Conservation (phyloP, 1,139 yeast species). For the Taiozyma onychis region DNA sequence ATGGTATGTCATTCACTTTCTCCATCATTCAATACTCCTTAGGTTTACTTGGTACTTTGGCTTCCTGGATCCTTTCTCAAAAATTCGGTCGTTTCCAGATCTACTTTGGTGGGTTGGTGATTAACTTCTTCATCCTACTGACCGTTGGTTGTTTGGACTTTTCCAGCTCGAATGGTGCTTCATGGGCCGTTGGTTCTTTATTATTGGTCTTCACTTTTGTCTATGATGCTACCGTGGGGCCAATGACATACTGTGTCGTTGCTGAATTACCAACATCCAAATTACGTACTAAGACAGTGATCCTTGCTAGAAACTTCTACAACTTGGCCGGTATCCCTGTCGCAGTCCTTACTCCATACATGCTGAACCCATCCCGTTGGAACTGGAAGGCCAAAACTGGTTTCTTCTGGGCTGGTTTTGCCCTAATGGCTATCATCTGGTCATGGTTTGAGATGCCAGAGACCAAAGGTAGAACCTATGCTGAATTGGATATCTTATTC, state of each 20-base stretch:
- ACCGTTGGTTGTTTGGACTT: constrained; percentile 31
- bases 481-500: constrained; percentile 35
- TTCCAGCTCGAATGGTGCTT: constrained; percentile 14
- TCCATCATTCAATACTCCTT: constrained; percentile 29
- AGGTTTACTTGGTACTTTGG: constrained; percentile 28
- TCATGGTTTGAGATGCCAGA: constrained; percentile 37
- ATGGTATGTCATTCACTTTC: constrained; percentile 26
- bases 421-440: constrained; percentile 34
- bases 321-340: constrained; percentile 30
- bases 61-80: constrained; percentile 26
- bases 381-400: constrained; percentile 38
- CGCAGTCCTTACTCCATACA: constrained; percentile 34
- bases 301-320: constrained; percentile 31
- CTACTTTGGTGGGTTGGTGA: constrained; percentile 28
- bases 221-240: constrained; percentile 28
- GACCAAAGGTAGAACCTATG: constrained; percentile 37
- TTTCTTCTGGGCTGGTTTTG: constrained; percentile 20
- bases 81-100: constrained; percentile 28
- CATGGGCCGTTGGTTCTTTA: constrained; percentile 25
- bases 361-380: constrained; percentile 42
- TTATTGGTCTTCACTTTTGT: constrained; percentile 32
- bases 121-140: constrained; percentile 24
- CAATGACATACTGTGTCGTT: constrained; percentile 35
- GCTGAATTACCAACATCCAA: constrained; percentile 35
- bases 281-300: constrained; percentile 35